Base-by-base conservation (phyloP, 1,139 yeast genomes). In the Hyphopichia pseudoburtonii region DNA sequence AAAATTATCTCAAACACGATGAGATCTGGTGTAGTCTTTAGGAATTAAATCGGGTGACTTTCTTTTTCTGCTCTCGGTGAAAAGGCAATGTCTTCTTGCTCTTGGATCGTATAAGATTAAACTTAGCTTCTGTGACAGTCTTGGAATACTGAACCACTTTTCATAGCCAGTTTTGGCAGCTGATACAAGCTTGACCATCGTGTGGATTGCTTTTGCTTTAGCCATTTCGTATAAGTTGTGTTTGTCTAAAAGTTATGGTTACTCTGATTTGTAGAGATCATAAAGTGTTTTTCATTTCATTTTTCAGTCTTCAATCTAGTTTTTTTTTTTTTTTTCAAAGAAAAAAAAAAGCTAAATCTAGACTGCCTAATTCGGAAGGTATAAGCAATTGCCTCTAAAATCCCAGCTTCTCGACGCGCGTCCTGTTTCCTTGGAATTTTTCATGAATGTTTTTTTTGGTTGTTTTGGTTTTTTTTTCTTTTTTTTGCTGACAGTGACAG, bases 101-200 rank as follows among this genome's bases (percentile, higher is more conserved):
- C 70, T 54, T 9, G 97, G 97, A 58, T 92, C 98, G 58, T 92
- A 92, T 54, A 95, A 76, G 34, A 90, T 85, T 59, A 88, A 92
- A 37, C 81, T 81, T 47, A 90, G 82, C 41, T 78, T 70, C 33
- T 86, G 86, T 5, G 95, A 80, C 35, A 86, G 80, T 68, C 97
- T 82, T 37, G 92, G 94, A 38, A 90, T 78, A 40, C 81, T 73
- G 46, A 89, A 79, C 63, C 90, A 84, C 57, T 94, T 79, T 58
- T 80, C 79, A 60, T 75, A 86, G 3, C 97, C 97, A 1, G 97
- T 89, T 50, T 83, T 78, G 21, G 97, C 97, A 1, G 92, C 75
- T 1, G 96, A 87, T 2, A 87, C 67, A 46, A 88, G 70, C 60
- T 71, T 69, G 40, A 71, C 71, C 77, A 71, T 71, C 33, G 76